Base-by-base conservation (phyloP, 805 yeast genomes). In the Saccharomycopsis fibuligera region DNA sequence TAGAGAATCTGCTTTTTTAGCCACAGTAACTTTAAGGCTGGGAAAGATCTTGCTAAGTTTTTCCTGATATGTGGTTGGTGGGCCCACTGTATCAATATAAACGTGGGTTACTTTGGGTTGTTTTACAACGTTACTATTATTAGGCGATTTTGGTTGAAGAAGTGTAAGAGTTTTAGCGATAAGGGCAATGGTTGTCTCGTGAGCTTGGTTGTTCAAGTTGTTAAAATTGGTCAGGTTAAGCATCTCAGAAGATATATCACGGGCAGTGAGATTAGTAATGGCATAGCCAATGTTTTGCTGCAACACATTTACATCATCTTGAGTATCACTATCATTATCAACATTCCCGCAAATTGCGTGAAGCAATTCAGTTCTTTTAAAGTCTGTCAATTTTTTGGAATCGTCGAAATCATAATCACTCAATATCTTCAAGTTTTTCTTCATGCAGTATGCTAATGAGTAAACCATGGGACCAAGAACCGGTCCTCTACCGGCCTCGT, bases 401-500 rank as follows among this genome's bases (percentile, higher is more conserved):
- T 93, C 99, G 9, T 91, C 96, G 67, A 93, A 93, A 14, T 89
- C 96, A 56, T 78, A 83, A 29, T 73, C 66, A 23, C 75, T 61
- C 1, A 65, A 60, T 27, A 70, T 74, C 54, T 54, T 62, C 52
- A 67, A 68, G 49, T 77, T 85, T 0, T 68, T 63, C 42, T 74
- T 71, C 10, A 81, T 65, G 54, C 95, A 82, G 61, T 88, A 93
- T 2, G 93, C 81, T 5, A 88, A 70, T 2, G 96, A 96, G 60
- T 93, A 93, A 1, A 93, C 99, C 99, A 93, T 93, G 0, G 98
- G 95, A 0, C 99, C 99, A 36, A 95, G 59, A 0, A 95, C 97
- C 0, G 99, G 99, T 0, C 99, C 99, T 56, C 99, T 74, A 1
- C 99, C 99, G 0, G 99, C 99, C 62, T 93, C 99, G 64, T 93